Evolutionary conservation across 176 grass and related monocot genomes (phyloP).

Genomic region (Chloris gayana): DNA sequence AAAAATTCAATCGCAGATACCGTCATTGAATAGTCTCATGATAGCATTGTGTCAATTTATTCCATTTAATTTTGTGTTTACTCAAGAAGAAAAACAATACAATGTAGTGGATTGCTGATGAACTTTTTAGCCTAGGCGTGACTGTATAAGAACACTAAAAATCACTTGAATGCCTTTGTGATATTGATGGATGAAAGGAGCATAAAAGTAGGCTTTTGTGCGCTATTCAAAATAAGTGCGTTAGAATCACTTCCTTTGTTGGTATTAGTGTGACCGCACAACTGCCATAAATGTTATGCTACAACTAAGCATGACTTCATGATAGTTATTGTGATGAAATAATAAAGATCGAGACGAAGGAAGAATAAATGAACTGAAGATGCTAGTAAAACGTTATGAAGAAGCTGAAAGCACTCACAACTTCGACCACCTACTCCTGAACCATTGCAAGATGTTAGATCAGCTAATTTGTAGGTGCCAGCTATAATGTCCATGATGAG

Average conservation of each 20-base stretch:
- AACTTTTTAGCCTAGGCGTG: neutral
- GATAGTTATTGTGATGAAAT: neutral
- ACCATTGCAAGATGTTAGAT: constrained; percentile 45
- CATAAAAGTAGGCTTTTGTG: neutral
- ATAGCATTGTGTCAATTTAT: constrained; percentile 2
- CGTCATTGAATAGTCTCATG: neutral
- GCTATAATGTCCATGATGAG: constrained; percentile 96
- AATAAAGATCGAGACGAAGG: neutral
- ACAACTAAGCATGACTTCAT: neutral
- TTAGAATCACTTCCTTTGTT: neutral
- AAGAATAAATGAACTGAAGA: neutral
- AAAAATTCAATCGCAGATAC: too few relatives aligned
- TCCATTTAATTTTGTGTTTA: constrained; percentile 4
- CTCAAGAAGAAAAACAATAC: neutral
- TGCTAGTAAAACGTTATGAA: neutral
- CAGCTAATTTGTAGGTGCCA: constrained; percentile 67
- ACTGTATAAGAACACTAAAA: neutral
- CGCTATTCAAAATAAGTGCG: neutral
- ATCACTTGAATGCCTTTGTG: neutral
- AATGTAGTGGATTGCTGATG: neutral
- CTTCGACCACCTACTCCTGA: constrained; percentile 57
- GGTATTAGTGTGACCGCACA: neutral
- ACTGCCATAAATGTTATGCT: neutral
- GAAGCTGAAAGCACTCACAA: constrained; percentile 55
- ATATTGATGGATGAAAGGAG: constrained; percentile 9